Percentiles rank a stretch among this genome's conserved stretches.
phyloP scores from a whole-genome alignment of 345 rosid genomes.

The Dipteronia dyeriana region DNA sequence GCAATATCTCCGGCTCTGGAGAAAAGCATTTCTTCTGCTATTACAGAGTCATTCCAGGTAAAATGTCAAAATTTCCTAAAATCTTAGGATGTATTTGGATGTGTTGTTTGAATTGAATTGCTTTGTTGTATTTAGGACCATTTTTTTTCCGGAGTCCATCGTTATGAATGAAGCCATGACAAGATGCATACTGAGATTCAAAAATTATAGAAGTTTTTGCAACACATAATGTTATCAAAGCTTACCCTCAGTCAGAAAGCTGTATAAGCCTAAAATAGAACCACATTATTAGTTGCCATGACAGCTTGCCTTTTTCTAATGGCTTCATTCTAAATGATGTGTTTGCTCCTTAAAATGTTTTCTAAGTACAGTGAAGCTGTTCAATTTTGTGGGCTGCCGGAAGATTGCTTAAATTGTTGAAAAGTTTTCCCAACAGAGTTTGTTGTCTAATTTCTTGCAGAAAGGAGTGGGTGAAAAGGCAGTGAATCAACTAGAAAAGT shows the following conservation, averaged over 20 bases:
- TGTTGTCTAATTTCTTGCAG: constrained; percentile 39
- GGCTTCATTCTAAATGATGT: constrained; percentile 2
- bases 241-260: neutral
- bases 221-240: neutral
- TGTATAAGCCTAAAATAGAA: neutral
- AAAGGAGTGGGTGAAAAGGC: constrained; percentile 75
- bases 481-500: constrained; percentile 64
- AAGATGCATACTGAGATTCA: neutral
- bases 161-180: neutral
- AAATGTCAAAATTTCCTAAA: constrained; percentile 3
- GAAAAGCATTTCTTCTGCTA: constrained; percentile 56
- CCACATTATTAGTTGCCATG: neutral
- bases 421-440: neutral
- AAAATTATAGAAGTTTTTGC: neutral
- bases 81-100: neutral
- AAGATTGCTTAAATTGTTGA: neutral
- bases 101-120: constrained; percentile 7
- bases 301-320: neutral
- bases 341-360: constrained; percentile 11
- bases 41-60: constrained; percentile 76
- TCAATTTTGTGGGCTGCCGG: neutral
- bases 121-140: neutral
- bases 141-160: neutral
- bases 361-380: neutral
- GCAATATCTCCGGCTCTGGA: constrained; percentile 53